Percentiles rank a stretch among this genome's conserved stretches.
phyloP scores from a whole-genome alignment of 208 protist genomes.

The Trypanosoma brucei region DNA sequence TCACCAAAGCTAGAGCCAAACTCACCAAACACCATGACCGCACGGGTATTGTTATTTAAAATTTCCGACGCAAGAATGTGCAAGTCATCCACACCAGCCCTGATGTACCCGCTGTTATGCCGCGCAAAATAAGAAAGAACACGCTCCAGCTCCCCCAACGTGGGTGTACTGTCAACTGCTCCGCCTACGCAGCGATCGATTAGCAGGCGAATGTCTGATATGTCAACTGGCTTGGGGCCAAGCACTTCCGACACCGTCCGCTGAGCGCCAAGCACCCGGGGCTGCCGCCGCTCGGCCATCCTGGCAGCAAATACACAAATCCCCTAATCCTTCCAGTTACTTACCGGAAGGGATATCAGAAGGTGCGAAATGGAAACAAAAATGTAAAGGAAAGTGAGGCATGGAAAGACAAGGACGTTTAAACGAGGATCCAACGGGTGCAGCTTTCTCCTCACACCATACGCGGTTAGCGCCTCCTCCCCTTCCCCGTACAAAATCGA shows the following conservation, averaged over 20 bases:
- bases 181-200: slow-evolving; percentile 35
- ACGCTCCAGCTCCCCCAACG: slow-evolving; percentile 53
- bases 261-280: slow-evolving; percentile 69
- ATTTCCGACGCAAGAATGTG: slow-evolving; percentile 66
- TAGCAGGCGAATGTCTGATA: slow-evolving; percentile 29
- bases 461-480: too few relatives aligned
- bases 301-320: neutral
- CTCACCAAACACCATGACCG: slow-evolving; percentile 78
- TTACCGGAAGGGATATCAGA: neutral
- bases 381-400: neutral
- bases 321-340: slow-evolving; percentile 10
- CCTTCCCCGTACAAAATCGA: too few relatives aligned
- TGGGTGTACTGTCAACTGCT: slow-evolving; percentile 29
- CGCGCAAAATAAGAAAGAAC: slow-evolving; percentile 62
- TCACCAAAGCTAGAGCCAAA: slow-evolving; percentile 69
- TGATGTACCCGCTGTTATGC: slow-evolving; percentile 80
- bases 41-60: slow-evolving; percentile 80
- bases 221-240: slow-evolving; percentile 13
- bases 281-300: slow-evolving; percentile 27
- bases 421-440: neutral
- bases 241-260: slow-evolving; percentile 53
- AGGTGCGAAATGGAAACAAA: neutral
- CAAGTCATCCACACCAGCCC: slow-evolving; percentile 64
- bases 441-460: too few relatives aligned
- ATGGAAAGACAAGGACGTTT: neutral